phyloP scores from a whole-genome alignment of 495 filamentous ascomycete species.

The Annulohypoxylon nitens region DNA sequence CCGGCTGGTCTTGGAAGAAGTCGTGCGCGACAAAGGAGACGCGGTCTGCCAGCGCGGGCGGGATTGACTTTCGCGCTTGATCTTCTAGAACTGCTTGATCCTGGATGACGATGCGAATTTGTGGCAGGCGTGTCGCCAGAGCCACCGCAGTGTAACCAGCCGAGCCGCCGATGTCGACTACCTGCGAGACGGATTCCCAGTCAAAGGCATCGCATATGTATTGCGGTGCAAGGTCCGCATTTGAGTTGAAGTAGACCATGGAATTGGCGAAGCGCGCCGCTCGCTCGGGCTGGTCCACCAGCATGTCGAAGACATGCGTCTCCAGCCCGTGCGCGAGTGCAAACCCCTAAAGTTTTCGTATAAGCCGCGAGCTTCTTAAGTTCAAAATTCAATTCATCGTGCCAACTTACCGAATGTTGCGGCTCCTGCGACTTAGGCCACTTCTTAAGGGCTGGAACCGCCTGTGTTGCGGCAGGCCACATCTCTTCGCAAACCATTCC shows the following conservation, averaged over 20 bases:
- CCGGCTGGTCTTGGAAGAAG: not conserved
- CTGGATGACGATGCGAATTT: not conserved
- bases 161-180: not conserved
- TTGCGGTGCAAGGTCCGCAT: not conserved
- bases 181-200: not conserved
- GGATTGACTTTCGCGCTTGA: not conserved
- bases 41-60: not conserved
- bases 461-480: not conserved
- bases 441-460: not conserved
- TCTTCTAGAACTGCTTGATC: not conserved
- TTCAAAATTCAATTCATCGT: not conserved
- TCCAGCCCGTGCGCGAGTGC: not conserved
- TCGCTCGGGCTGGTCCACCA: not conserved
- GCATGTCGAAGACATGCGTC: not conserved
- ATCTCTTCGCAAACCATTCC: not conserved
- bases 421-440: not conserved
- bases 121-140: not conserved
- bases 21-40: not conserved
- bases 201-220: not conserved
- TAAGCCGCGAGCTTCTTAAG: not conserved
- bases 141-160: not conserved
- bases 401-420: not conserved
- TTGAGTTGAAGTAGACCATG: not conserved
- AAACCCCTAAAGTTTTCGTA: not conserved
- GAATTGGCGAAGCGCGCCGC: not conserved